Evolutionary conservation across 148 eudicot genomes (phyloP).

Genomic region (Rhododendron ovatum): DNA sequence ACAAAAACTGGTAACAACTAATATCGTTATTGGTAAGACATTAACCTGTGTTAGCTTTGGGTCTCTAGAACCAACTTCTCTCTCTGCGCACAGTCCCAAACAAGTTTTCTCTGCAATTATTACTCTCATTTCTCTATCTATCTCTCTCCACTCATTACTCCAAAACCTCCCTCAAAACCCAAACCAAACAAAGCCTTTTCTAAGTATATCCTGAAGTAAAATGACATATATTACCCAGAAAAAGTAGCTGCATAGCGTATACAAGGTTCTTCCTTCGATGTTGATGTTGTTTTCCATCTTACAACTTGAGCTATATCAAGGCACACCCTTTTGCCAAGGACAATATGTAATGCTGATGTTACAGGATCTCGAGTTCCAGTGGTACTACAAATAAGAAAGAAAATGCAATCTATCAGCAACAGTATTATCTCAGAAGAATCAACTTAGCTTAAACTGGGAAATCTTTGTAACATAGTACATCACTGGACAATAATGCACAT

Average conservation of each 20-base stretch:
- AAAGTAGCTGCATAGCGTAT: slow-evolving; percentile 96
- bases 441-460: not conserved
- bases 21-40: not conserved
- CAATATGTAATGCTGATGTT: slow-evolving; percentile 93
- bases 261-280: slow-evolving; percentile 69
- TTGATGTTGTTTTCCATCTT: slow-evolving; percentile 64
- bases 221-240: slow-evolving; percentile 61
- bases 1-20: not conserved
- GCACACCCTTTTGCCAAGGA: slow-evolving; percentile 82
- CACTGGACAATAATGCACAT: not conserved
- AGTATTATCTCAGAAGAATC: not conserved
- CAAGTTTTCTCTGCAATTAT: not conserved
- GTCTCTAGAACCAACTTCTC: not conserved
- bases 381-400: slow-evolving; percentile 49
- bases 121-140: not conserved
- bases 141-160: not conserved
- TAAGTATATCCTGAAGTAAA: not conserved
- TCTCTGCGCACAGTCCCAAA: not conserved
- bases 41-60: not conserved
- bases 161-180: not conserved
- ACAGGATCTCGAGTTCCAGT: slow-evolving; percentile 89
- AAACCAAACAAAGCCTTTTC: not conserved
- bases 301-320: slow-evolving; percentile 98
- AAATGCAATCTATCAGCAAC: slow-evolving; percentile 3
- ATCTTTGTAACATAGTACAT: not conserved